Evolutionary conservation across 495 filamentous ascomycete genomes (phyloP), one percentile per base, ranked within the genome.

Genomic region (Aspergillus taichungensis): DNA sequence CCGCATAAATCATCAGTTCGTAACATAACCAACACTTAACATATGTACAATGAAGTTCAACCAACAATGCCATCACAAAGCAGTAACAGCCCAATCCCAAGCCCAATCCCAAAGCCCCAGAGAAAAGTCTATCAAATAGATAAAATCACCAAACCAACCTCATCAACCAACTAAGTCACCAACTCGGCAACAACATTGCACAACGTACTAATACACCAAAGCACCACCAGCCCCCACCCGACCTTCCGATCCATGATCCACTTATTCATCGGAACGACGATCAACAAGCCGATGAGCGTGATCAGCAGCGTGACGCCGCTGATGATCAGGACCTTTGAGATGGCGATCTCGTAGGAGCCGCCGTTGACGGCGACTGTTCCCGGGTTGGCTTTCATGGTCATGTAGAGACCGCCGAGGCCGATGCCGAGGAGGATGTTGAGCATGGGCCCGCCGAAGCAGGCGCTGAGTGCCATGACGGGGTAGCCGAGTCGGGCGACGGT

Each of bases 371-470:
- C 44, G 8, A 54, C 46, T 34, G 56, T 50, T 38, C 56, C 33
- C 11, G 49, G 8, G 33, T 51, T 50, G 30, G 51, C 14, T 5
- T 71, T 66, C 27, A 90, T 62, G 5, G 81, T 86, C 75, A 95
- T 92, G 54, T 87, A 95, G 30, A 88, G 69, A 1, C 94, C 94
- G 13, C 83, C 83, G 7, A 96, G 64, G 3, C 94, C 94, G 37
- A 99, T 88, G 0, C 94, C 94, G 9, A 99, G 78, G 0, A 99
- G 68, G 43, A 99, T 99, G 55, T 99, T 99, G 18, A 99, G 75
- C 87, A 99, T 88, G 0, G 94, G 94, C 0, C 94, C 94, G 11
- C 94, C 94, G 55, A 97, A 97, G 57, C 94, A 99, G 27, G 94
- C 94, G 45, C 66, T 68, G 52, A 99, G 73, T 6, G 94, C 94